Percentiles rank a stretch among this genome's conserved stretches.
Conservation (phyloP, 768 basidiomycete genomes). For the Termitomyces sp. region DNA sequence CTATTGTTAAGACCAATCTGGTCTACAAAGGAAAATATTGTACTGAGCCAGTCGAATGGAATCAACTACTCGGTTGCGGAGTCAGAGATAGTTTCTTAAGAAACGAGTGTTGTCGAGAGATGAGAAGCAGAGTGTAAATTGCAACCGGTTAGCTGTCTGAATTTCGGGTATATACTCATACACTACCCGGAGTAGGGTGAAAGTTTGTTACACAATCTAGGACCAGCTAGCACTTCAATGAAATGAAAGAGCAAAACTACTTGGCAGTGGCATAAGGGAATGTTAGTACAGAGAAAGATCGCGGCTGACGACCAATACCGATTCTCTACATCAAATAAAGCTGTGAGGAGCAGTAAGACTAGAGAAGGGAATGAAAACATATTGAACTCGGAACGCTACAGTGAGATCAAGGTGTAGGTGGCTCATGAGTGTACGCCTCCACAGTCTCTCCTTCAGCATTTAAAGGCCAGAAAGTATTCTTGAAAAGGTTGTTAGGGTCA, state of each 20-base stretch:
- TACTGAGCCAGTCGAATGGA: too few relatives aligned
- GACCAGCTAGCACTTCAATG: background rate
- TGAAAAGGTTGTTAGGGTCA: conserved; percentile 74
- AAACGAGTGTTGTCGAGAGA: too few relatives aligned
- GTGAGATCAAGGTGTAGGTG: conserved; percentile 33
- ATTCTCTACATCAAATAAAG: background rate
- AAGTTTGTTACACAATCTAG: background rate
- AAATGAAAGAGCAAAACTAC: background rate
- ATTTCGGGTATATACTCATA: too few relatives aligned
- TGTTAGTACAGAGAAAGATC: background rate
- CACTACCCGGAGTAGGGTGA: background rate
- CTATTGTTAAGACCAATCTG: too few relatives aligned
- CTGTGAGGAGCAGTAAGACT: background rate
- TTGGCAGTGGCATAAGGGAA: background rate
- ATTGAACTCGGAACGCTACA: background rate
- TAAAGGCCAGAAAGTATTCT: conserved; percentile 77
- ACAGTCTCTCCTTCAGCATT: conserved; percentile 48
- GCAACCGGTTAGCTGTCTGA: too few relatives aligned
- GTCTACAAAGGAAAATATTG: too few relatives aligned
- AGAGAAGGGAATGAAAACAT: background rate
- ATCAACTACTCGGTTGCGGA: too few relatives aligned
- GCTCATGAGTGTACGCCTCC: conserved; percentile 58
- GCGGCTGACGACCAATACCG: background rate
- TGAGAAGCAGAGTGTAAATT: too few relatives aligned
- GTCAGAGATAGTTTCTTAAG: too few relatives aligned